Percentiles rank a stretch among this genome's conserved stretches.
Evolutionary conservation across 2,329 filamentous ascomycete species (phyloP).

Genomic region (Pezicula rhizophila): DNA sequence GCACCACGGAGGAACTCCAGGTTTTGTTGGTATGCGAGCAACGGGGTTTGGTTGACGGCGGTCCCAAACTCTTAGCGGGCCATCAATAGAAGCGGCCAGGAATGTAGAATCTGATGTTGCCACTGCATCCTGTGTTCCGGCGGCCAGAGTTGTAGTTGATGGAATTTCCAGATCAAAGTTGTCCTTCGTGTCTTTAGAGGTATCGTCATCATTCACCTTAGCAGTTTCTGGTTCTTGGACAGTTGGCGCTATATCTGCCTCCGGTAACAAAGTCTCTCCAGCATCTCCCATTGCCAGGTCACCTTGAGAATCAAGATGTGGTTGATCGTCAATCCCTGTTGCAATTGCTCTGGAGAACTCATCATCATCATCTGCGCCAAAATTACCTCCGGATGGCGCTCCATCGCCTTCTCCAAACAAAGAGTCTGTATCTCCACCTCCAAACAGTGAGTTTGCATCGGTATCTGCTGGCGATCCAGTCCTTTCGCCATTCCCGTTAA

Average conservation of each 20-base stretch:
- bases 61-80: conserved; percentile 90
- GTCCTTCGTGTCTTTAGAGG: conserved; percentile 6
- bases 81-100: conserved; percentile 81
- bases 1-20: conserved; percentile 86
- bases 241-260: conserved; percentile 5
- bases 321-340: conserved; percentile 25
- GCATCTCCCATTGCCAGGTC: conserved; percentile 22
- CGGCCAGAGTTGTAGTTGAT: conserved; percentile 10
- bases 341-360: conserved; percentile 74
- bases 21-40: conserved; percentile 68
- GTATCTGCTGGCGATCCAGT: conserved; percentile 57
- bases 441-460: conserved; percentile 64
- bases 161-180: background rate
- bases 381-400: conserved; percentile 50
- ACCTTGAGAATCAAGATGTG: conserved; percentile 17
- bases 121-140: conserved; percentile 43
- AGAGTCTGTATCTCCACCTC: conserved; percentile 68
- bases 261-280: conserved; percentile 1
- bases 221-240: conserved; percentile 3
- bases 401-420: conserved; percentile 71
- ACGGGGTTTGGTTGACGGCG: conserved; percentile 68
- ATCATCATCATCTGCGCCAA: conserved; percentile 75
- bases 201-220: conserved; percentile 10
- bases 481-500: conserved; percentile 31
- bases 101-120: conserved; percentile 74